A percentile compares a stretch with the other conserved stretches of the same genome.
phyloP scores from a whole-genome alignment of 2,329 filamentous ascomycete species.

The Capronia coronata region DNA sequence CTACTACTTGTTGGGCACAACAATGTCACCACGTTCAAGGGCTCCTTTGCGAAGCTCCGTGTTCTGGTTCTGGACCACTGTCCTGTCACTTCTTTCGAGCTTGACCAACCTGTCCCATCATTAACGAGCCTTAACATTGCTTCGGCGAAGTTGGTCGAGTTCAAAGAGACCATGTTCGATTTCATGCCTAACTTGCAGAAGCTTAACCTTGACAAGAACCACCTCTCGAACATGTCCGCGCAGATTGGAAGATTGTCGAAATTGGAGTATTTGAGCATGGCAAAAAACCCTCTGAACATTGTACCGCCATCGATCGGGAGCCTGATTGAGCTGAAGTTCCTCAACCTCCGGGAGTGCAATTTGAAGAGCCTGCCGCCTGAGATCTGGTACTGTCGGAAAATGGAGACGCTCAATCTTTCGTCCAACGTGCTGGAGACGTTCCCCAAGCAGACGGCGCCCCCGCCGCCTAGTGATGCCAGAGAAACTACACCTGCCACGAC shows the following conservation, averaged over 20 bases:
- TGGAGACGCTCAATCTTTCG: slow-evolving; percentile 90
- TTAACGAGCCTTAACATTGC: slow-evolving; percentile 83
- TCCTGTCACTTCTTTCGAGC: slow-evolving; percentile 87
- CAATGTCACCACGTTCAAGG: slow-evolving; percentile 79
- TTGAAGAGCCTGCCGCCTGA: slow-evolving; percentile 81
- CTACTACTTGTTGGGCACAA: slow-evolving; percentile 89
- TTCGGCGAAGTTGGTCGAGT: slow-evolving; percentile 80
- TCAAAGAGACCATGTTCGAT: slow-evolving; percentile 78
- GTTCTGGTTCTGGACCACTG: slow-evolving; percentile 88
- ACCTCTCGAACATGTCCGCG: slow-evolving; percentile 81
- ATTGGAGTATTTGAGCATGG: slow-evolving; percentile 87
- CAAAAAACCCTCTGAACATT: slow-evolving; percentile 79
- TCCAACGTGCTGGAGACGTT: slow-evolving; percentile 90
- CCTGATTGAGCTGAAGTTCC: slow-evolving; percentile 70
- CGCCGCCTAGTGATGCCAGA: slow-evolving; percentile 56
- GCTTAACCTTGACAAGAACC: slow-evolving; percentile 86
- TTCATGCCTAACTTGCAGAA: slow-evolving; percentile 83
- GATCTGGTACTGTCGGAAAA: slow-evolving; percentile 87
- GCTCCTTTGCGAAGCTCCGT: slow-evolving; percentile 77
- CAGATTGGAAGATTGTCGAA: slow-evolving; percentile 77
- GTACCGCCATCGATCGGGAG: slow-evolving; percentile 84
- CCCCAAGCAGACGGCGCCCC: slow-evolving; percentile 67
- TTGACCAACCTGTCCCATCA: slow-evolving; percentile 68
- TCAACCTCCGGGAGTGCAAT: slow-evolving; percentile 92
- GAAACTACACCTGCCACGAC: slow-evolving; percentile 39